phyloP scores from a whole-genome alignment of 495 filamentous ascomycete species.

The Annulohypoxylon moriforme region DNA sequence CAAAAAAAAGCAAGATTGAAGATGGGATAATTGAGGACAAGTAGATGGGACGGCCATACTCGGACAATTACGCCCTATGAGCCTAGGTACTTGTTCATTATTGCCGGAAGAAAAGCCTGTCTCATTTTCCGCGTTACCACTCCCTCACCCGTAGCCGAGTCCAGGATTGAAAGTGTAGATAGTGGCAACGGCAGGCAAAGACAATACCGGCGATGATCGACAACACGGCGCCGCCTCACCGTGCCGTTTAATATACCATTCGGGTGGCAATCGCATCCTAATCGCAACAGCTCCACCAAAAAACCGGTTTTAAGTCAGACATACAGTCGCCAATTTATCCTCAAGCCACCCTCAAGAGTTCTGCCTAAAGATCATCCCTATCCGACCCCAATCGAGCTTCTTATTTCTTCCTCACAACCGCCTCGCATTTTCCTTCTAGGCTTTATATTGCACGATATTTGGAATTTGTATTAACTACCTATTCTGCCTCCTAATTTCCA shows the following conservation, averaged over 20 bases:
- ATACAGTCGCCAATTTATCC: constrained; percentile 28
- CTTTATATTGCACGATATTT: constrained; percentile 27
- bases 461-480: constrained; percentile 30
- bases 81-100: neutral
- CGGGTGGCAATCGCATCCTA: constrained; percentile 17
- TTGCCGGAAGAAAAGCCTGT: constrained; percentile 26
- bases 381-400: constrained; percentile 9
- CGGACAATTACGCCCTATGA: constrained; percentile 7
- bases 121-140: constrained; percentile 13
- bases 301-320: constrained; percentile 35
- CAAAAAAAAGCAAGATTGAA: constrained; percentile 1
- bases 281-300: constrained; percentile 18
- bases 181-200: constrained; percentile 19
- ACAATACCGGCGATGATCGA: constrained; percentile 31
- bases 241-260: constrained; percentile 33
- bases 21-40: constrained; percentile 1
- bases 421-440: neutral
- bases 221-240: constrained; percentile 30
- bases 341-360: constrained; percentile 14
- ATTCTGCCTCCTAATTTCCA: constrained; percentile 14
- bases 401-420: neutral
- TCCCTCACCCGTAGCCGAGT: constrained; percentile 20
- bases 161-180: constrained; percentile 22
- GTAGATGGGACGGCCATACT: neutral
- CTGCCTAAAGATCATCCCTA: constrained; percentile 30